Evolutionary conservation across 2,329 filamentous ascomycete genomes (phyloP), one percentile per base, ranked within the genome.

Genomic region (Apiospora koreana): DNA sequence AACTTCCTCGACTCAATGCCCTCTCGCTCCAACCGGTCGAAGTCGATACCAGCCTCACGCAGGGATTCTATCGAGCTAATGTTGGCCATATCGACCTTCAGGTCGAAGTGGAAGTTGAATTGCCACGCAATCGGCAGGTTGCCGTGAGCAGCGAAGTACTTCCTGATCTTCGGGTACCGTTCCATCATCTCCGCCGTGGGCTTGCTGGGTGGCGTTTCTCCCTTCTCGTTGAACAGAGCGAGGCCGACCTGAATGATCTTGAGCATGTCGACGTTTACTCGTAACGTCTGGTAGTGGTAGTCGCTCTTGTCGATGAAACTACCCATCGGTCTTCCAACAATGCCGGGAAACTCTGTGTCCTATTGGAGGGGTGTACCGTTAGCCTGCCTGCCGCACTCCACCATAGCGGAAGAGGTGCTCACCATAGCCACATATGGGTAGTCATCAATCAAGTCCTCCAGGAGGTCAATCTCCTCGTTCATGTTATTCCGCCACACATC

Each of bases 341-440:
- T 94, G 70, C 96, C 96, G n/a, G 96, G 96, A 76, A 99, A 99
- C 80, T 98, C 95, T 31, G 96, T 98, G 80, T 99, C 96, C 95
- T 97, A 79, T 68, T 38, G 54, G 54, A 70, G 73, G 69, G 69
- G 72, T 67, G 31, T 54, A 65, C 46, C 41, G 73, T 77, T 72
- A 77, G 76, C 71, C 23, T 66, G 76, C 71, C 23, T 66, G 28
- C 64, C 38, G 9, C 72, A 68, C 69, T 46, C 64, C 66, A 68
- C 43, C 25, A 21, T 62, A 54, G 69, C 70, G 43, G 65, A 66
- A 68, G 38, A 45, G 18, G 38, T 23, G 69, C 92, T 85, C 85
- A 97, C 95, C 96, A 99, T 98, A 76, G 95, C 95, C 82, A 99
- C 95, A 80, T 97, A 98, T 54, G 94, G 94, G 81, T 97, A 98